Conservation (phyloP, 176 grass and related monocot species). For the Rhynchospora breviuscula region DNA sequence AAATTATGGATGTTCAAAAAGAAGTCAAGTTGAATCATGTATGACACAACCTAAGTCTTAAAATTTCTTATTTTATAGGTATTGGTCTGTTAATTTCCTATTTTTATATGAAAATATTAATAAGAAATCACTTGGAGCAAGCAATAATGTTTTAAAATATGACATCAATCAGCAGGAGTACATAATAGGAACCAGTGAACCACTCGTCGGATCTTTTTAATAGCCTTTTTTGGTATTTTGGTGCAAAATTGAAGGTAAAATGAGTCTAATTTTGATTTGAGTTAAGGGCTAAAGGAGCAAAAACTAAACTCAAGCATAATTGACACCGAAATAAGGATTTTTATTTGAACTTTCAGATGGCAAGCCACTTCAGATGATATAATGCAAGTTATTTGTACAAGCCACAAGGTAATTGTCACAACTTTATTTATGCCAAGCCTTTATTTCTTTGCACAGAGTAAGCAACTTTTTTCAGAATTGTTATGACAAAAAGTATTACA, state of each 20-base stretch:
- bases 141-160: neutral
- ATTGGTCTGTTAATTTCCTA: neutral
- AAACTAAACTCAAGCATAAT: neutral
- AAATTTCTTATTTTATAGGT: neutral
- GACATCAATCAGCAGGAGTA: neutral
- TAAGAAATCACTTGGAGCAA: neutral
- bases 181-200: neutral
- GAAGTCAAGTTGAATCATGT: neutral
- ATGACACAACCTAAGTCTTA: neutral
- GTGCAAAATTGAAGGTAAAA: neutral
- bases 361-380: neutral
- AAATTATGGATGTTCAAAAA: neutral
- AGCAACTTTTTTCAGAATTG: neutral
- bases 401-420: neutral
- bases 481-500: neutral
- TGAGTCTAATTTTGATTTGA: neutral
- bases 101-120: neutral
- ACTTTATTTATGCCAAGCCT: neutral
- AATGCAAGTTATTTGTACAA: neutral
- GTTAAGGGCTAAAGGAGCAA: neutral
- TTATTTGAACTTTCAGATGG: too few species aligned
- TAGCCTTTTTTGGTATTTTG: neutral
- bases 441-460: neutral
- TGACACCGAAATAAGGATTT: neutral
- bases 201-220: neutral